phyloP scores from a whole-genome alignment of 2,329 filamentous ascomycete species.

The Pseudocercospora vitis region DNA sequence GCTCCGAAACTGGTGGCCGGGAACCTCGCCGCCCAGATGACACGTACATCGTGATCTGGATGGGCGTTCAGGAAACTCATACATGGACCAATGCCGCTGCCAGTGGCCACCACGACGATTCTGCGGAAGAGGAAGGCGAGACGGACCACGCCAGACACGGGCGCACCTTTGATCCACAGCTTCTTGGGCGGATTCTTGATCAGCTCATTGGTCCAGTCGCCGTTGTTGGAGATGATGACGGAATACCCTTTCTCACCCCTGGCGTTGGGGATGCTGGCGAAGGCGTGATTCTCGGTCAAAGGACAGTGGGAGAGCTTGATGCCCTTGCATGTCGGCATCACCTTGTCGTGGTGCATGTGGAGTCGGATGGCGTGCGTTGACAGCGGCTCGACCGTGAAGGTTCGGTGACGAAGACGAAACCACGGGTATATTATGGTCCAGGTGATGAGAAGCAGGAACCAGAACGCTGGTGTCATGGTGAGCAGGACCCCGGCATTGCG shows the following conservation, averaged over 20 bases:
- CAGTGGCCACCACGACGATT: slow-evolving; percentile 68
- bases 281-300: slow-evolving; percentile 68
- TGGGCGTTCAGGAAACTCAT: slow-evolving; percentile 60
- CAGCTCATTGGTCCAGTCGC: slow-evolving; percentile 69
- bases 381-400: slow-evolving; percentile 64
- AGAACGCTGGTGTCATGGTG: slow-evolving; percentile 58
- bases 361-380: slow-evolving; percentile 72
- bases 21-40: slow-evolving; percentile 67
- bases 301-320: slow-evolving; percentile 29
- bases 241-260: slow-evolving; percentile 59
- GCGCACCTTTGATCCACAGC: slow-evolving; percentile 68
- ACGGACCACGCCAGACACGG: slow-evolving; percentile 66
- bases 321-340: slow-evolving; percentile 48
- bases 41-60: slow-evolving; percentile 52
- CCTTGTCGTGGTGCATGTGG: slow-evolving; percentile 64
- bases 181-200: slow-evolving; percentile 62
- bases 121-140: slow-evolving; percentile 65
- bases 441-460: slow-evolving; percentile 67
- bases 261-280: slow-evolving; percentile 68
- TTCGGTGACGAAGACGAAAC: slow-evolving; percentile 67
- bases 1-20: slow-evolving; percentile 64
- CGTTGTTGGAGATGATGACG: slow-evolving; percentile 68
- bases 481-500: slow-evolving; percentile 43
- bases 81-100: slow-evolving; percentile 71
- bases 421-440: slow-evolving; percentile 69